Evolutionary conservation across 225 moss, liverwort and hornwort genomes (phyloP).

Genomic region (Polytrichum formosum): DNA sequence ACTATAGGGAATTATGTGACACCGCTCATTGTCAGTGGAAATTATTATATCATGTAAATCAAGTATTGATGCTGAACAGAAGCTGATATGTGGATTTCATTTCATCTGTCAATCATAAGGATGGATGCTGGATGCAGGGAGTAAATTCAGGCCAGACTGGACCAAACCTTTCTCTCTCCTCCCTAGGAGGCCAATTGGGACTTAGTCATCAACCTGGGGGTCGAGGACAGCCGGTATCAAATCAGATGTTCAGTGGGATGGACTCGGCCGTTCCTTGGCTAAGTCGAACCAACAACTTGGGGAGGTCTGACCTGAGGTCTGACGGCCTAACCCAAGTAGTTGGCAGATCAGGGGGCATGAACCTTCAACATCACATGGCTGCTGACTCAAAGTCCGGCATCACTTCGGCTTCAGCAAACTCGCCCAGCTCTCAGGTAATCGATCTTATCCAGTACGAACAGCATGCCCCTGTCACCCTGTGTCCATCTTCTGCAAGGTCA

Average conservation of each 20-base stretch:
- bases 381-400: constrained; percentile 57
- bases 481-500: too few species aligned
- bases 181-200: constrained; percentile 65
- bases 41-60: too few species aligned
- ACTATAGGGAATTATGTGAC: too few species aligned
- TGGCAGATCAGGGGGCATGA: constrained; percentile 58
- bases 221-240: constrained; percentile 36
- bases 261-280: constrained; percentile 68
- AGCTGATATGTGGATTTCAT: background rate
- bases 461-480: too few species aligned
- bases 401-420: constrained; percentile 51
- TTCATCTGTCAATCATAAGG: constrained; percentile 5
- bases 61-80: background rate
- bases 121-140: constrained; percentile 43
- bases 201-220: constrained; percentile 42
- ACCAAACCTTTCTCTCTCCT: constrained; percentile 77
- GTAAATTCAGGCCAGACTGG: constrained; percentile 60
- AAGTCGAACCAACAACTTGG: constrained; percentile 47
- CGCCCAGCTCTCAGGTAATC: constrained; percentile 53
- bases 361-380: constrained; percentile 69
- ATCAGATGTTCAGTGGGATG: constrained; percentile 64
- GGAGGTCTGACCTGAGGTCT: constrained; percentile 6
- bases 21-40: too few species aligned
- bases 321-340: constrained; percentile 56
- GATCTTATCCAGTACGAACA: background rate